These are phyloP conservation scores for Volvariella volvacea DNA, from an alignment of 1,284 basidiomycete genomes.

Conservation along the genomic window DNA sequence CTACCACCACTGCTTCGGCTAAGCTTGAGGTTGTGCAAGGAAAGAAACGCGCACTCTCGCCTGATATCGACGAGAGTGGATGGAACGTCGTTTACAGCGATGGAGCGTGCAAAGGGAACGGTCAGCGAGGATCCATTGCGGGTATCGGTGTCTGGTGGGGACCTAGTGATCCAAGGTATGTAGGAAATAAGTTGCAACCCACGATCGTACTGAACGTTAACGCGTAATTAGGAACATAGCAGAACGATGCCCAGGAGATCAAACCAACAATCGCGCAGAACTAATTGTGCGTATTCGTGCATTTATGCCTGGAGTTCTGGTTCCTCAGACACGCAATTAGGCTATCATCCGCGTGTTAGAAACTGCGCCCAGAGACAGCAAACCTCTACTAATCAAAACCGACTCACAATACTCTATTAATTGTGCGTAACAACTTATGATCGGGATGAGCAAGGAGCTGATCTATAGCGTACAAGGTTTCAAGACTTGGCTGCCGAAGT, in stretches of 20 bases:
- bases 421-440: constrained; percentile 33
- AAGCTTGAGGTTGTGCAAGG: constrained; percentile 15
- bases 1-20: too few species aligned
- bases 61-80: constrained; percentile 18
- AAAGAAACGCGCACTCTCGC: constrained; percentile 16
- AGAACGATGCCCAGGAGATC: constrained; percentile 73
- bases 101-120: constrained; percentile 77
- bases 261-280: constrained; percentile 88
- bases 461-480: constrained; percentile 54
- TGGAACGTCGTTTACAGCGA: constrained; percentile 68
- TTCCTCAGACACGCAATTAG: constrained; percentile 26
- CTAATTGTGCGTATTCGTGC: constrained; percentile 51
- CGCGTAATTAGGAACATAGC: constrained; percentile 53
- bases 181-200: neutral
- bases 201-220: constrained; percentile 1
- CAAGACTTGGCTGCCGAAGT: constrained; percentile 54
- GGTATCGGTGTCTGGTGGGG: constrained; percentile 81
- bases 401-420: constrained; percentile 75
- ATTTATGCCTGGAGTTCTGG: neutral
- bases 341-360: constrained; percentile 74
- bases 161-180: constrained; percentile 49
- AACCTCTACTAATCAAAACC: constrained; percentile 60
- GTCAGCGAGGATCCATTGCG: constrained; percentile 48
- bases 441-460: neutral
- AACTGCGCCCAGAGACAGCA: constrained; percentile 44